phyloP scores from a whole-genome alignment of 2,329 filamentous ascomycete species.

The Aaosphaeria pasadenensis region DNA sequence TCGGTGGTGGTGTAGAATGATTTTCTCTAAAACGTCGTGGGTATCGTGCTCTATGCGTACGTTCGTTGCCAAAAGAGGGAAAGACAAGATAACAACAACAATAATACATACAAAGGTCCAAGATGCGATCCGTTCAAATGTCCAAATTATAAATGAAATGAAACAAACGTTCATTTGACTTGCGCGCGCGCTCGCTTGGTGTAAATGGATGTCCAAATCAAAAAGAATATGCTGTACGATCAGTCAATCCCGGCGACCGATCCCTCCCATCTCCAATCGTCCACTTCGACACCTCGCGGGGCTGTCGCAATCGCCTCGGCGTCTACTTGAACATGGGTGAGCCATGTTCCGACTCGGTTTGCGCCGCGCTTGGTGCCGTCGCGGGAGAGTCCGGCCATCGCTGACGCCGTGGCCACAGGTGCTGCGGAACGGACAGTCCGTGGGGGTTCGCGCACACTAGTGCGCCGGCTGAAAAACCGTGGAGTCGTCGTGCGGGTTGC shows the following conservation, averaged over 20 bases:
- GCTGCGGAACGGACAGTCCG: slow-evolving; percentile 5
- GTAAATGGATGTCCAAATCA: too few species aligned
- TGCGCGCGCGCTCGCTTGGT: too few species aligned
- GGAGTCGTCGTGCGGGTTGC: slow-evolving; percentile 19
- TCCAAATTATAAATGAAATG: too few species aligned
- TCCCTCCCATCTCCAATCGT: slow-evolving; percentile 34
- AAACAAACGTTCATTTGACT: too few species aligned
- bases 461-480: slow-evolving; percentile 25
- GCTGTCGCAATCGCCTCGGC: slow-evolving; percentile 33
- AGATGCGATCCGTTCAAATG: too few species aligned
- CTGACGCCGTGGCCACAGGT: slow-evolving; percentile 19
- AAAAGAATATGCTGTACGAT: slow-evolving; percentile 1
- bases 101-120: too few species aligned
- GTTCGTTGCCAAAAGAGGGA: too few species aligned
- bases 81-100: too few species aligned
- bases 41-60: too few species aligned
- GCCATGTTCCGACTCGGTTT: slow-evolving; percentile 38
- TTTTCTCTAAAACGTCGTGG: too few species aligned
- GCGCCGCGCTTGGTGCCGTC: slow-evolving; percentile 34
- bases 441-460: slow-evolving; percentile 14
- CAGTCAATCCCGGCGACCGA: slow-evolving; percentile 35
- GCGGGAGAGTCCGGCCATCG: slow-evolving; percentile 37
- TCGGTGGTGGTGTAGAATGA: too few species aligned
- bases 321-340: slow-evolving; percentile 35
- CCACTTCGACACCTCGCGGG: slow-evolving; percentile 29